Conservation (phyloP, 1,139 yeast species). For the Yamadazyma trypodendri region DNA sequence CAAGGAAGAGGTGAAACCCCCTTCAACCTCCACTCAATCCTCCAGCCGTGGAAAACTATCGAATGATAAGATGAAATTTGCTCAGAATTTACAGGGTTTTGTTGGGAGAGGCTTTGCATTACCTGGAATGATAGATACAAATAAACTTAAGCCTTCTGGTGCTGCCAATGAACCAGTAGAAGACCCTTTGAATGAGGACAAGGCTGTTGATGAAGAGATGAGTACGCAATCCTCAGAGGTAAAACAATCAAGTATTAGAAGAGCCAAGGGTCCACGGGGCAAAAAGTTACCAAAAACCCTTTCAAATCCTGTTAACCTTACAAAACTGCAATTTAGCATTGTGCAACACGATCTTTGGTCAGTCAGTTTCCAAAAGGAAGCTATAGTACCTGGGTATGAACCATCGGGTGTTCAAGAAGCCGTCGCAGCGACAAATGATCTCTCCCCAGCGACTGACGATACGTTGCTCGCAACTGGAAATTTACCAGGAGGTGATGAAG, state of each 20-base stretch:
- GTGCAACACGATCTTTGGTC: slow-evolving; percentile 41
- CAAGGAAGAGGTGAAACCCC: background rate
- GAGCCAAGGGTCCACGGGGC: slow-evolving; percentile 78
- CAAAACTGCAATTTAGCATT: slow-evolving; percentile 27
- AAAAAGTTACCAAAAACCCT: slow-evolving; percentile 70
- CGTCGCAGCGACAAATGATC: background rate
- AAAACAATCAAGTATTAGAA: slow-evolving; percentile 21
- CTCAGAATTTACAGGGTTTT: slow-evolving; percentile 56
- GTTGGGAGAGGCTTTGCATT: slow-evolving; percentile 55
- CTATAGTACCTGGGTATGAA: too few relatives aligned
- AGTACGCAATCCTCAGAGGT: slow-evolving; percentile 30
- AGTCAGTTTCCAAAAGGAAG: background rate
- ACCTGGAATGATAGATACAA: slow-evolving; percentile 58
- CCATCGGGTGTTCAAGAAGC: background rate
- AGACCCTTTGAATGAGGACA: background rate
- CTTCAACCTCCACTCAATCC: background rate
- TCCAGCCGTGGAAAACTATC: slow-evolving; percentile 3
- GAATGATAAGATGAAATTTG: slow-evolving; percentile 29
- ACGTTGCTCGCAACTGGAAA: too few relatives aligned
- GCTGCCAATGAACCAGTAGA: slow-evolving; percentile 6
- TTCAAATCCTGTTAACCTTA: slow-evolving; percentile 44
- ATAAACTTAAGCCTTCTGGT: slow-evolving; percentile 8
- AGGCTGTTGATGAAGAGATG: slow-evolving; percentile 4
- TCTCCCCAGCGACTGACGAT: too few relatives aligned
- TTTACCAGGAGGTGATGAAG: too few relatives aligned